Percentiles rank a stretch among this genome's conserved stretches.
Evolutionary conservation across 192 early-diverging fungal species (phyloP).

Genomic region (Chytriomyces sp.): DNA sequence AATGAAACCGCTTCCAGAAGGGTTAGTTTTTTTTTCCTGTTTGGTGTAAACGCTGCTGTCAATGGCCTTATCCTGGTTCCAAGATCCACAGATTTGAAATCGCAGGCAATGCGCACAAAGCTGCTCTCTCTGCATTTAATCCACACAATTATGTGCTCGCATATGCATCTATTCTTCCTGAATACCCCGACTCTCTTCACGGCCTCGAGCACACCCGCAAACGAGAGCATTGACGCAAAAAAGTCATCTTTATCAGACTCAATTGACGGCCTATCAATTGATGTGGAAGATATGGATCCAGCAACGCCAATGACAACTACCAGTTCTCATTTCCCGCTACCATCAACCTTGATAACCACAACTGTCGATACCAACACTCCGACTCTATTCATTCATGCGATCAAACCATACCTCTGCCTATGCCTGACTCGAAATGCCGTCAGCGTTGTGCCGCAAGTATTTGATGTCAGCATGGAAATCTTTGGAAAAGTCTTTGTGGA

Average conservation of each 20-base stretch:
- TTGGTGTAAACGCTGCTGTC: slow-evolving; percentile 4
- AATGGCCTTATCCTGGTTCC: background rate
- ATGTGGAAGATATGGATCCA: slow-evolving; percentile 31
- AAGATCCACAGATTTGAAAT: slow-evolving; percentile 71
- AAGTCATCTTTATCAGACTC: no score
- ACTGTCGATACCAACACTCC: slow-evolving; percentile 11
- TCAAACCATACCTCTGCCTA: slow-evolving; percentile 86
- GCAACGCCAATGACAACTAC: no score
- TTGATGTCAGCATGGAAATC: slow-evolving; percentile 81
- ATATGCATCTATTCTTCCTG: slow-evolving; percentile 75
- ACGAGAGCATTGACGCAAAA: no score
- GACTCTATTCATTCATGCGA: slow-evolving; percentile 72
- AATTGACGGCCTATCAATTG: background rate
- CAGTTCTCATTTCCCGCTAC: no score
- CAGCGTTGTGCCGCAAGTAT: slow-evolving; percentile 77
- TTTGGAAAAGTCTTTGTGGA: slow-evolving; percentile 77
- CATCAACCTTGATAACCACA: no score
- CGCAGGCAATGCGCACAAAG: slow-evolving; percentile 83
- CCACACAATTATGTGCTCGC: slow-evolving; percentile 74
- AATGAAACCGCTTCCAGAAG: slow-evolving; percentile 71
- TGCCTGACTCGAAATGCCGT: slow-evolving; percentile 83
- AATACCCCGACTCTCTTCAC: slow-evolving; percentile 54
- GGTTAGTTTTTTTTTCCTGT: slow-evolving; percentile 30
- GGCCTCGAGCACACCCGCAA: background rate
- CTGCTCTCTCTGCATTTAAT: slow-evolving; percentile 83